A percentile compares a stretch with the other conserved stretches of the same genome.
Evolutionary conservation across 441 rosid species (phyloP).

Genomic region (Euphorbia corollata): DNA sequence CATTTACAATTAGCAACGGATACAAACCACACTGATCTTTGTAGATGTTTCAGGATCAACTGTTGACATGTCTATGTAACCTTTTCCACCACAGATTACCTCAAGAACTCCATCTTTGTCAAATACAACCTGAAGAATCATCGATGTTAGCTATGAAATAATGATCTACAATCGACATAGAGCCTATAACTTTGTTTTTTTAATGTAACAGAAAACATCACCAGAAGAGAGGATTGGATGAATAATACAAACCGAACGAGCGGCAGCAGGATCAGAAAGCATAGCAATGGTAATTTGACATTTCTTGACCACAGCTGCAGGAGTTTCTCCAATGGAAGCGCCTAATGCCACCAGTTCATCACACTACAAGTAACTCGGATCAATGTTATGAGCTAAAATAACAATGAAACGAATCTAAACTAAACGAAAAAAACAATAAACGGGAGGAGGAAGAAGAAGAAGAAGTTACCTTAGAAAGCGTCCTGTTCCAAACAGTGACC

Average conservation of each 20-base stretch:
- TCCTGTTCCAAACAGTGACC: slow-evolving; percentile 92
- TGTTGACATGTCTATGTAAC: slow-evolving; percentile 92
- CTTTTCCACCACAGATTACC: slow-evolving; percentile 60
- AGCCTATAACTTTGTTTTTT: background rate
- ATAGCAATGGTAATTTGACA: slow-evolving; percentile 80
- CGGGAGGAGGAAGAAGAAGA: background rate
- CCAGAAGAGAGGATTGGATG: background rate
- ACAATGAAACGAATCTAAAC: background rate
- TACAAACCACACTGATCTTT: slow-evolving; percentile 60
- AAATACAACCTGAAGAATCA: slow-evolving; percentile 64
- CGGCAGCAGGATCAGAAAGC: slow-evolving; percentile 86
- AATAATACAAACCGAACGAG: slow-evolving; percentile 53
- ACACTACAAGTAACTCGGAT: slow-evolving; percentile 38
- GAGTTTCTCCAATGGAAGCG: slow-evolving; percentile 67
- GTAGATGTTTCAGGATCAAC: slow-evolving; percentile 83
- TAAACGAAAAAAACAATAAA: too few relatives aligned
- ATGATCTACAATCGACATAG: too few relatives aligned
- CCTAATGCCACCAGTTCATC: slow-evolving; percentile 76
- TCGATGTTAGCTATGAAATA: slow-evolving; percentile 9
- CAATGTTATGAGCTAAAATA: background rate
- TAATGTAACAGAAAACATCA: background rate
- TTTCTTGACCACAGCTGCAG: slow-evolving; percentile 77
- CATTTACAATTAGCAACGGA: background rate
- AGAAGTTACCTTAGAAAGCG: slow-evolving; percentile 67
- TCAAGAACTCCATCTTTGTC: slow-evolving; percentile 80